Base-by-base conservation (phyloP, 2,329 filamentous ascomycete species). In the Fusarium chlamydosporum region DNA sequence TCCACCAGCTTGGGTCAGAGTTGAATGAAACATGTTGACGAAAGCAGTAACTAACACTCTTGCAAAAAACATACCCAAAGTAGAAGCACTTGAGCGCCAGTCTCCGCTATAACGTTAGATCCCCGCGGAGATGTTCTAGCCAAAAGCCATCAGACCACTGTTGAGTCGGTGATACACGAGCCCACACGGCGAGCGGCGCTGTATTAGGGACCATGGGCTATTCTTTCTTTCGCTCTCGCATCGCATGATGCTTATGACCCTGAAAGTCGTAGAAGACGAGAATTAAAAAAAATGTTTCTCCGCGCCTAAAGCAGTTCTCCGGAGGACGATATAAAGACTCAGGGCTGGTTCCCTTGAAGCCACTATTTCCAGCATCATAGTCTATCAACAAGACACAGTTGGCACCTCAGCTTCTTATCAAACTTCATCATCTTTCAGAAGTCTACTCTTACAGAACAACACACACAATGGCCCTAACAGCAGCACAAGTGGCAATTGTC, bases 401-500 rank as follows among this genome's bases (percentile, higher is more conserved):
- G 29, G 18, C 35, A 33, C 34, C 47, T 54, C 15, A 43, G 16
- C 12, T 45, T 33, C 9, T 43, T 13, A 41, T 52, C 47, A 26
- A 16, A 55, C 20, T 23, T 43, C 38, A 40, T 59, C 29, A 43
- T 37, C 45, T 48, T 29, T 29, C 29, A 20, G 52, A 11, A 60
- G 27, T 51, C 48, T 54, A 12, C 20, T 57, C 33, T 40, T 5
- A 23, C 35, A n/a, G 37, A 18, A 35, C 26, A 52, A 34, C 15
- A 43, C n/a, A 26, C 46, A 67, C 4, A 50, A 84, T 83, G 82
- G 75, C 85, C 59, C 81, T 93, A 61, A 89, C 89, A 12, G 80
- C 85, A 27, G 81, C 85, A 37, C 92, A 95, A 81, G 84, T 90
- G 67, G 80, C 85, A 64, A 89, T 91, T 70, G 89, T 96, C 82